Conservation (phyloP, 208 protist species). For the Leishmania braziliensis region DNA sequence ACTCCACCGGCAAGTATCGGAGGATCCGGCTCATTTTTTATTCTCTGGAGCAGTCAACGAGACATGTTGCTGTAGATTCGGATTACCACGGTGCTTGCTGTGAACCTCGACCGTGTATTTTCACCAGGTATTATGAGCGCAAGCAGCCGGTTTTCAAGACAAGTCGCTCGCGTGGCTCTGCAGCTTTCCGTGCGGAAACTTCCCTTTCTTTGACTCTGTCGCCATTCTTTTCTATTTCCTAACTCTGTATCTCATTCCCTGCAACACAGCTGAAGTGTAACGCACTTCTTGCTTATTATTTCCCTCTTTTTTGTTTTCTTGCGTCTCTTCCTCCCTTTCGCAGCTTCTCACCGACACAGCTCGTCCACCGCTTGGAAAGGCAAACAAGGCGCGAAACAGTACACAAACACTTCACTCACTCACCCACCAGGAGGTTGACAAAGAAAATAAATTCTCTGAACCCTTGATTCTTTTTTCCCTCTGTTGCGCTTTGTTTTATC, state of each 20-base stretch:
- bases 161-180: background rate
- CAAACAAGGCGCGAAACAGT: background rate
- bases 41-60: background rate
- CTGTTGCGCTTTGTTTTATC: background rate
- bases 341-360: background rate
- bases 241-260: background rate
- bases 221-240: background rate
- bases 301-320: background rate
- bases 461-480: background rate
- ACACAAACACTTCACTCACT: background rate
- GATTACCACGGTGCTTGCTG: background rate
- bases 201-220: background rate
- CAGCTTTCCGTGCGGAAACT: background rate
- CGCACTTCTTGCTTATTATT: background rate
- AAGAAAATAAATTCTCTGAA: background rate
- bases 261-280: background rate
- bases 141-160: background rate
- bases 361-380: background rate
- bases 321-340: background rate
- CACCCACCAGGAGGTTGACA: background rate
- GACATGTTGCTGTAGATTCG: background rate
- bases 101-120: background rate
- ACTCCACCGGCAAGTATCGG: background rate
- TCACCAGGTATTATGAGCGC: background rate
- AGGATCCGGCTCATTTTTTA: background rate